Percentiles rank a stretch among this genome's conserved stretches.
Evolutionary conservation across 2,329 filamentous ascomycete species (phyloP).

Genomic region (Claviceps maximensis): DNA sequence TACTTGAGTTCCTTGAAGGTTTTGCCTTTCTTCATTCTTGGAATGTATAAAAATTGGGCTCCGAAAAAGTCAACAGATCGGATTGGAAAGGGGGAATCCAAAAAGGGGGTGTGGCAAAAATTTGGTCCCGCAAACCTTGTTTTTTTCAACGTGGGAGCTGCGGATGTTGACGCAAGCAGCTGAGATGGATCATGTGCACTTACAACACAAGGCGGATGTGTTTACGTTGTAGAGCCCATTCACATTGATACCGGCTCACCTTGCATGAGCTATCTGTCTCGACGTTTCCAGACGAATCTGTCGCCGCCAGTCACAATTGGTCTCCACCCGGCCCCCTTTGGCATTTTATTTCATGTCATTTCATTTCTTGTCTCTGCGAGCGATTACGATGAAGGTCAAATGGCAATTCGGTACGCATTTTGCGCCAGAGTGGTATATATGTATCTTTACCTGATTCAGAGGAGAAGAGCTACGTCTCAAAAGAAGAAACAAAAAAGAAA

Average conservation of each 20-base stretch:
- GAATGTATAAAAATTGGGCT: background rate
- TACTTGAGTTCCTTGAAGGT: background rate
- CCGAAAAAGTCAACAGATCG: background rate
- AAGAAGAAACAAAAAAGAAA: background rate
- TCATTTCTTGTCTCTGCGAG: background rate
- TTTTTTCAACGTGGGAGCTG: background rate
- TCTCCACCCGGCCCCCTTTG: no score
- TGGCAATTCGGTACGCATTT: background rate
- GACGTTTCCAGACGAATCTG: background rate
- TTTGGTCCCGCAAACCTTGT: background rate
- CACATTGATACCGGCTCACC: background rate
- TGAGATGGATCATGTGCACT: background rate
- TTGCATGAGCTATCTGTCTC: no score
- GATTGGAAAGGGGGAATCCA: background rate
- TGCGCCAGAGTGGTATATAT: slow-evolving; percentile 1
- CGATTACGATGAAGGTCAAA: background rate
- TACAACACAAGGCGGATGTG: background rate
- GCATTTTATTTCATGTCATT: no score
- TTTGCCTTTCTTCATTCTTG: background rate
- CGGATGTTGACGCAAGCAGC: background rate
- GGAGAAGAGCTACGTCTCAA: slow-evolving; percentile 1
- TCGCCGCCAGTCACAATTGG: no score
- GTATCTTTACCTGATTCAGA: slow-evolving; percentile 3
- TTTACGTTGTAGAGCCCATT: background rate
- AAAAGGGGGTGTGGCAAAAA: no score